These are phyloP conservation scores for Phytophthora citricola DNA, from an alignment of 352 stramenopile species.

Conservation along the genomic window DNA sequence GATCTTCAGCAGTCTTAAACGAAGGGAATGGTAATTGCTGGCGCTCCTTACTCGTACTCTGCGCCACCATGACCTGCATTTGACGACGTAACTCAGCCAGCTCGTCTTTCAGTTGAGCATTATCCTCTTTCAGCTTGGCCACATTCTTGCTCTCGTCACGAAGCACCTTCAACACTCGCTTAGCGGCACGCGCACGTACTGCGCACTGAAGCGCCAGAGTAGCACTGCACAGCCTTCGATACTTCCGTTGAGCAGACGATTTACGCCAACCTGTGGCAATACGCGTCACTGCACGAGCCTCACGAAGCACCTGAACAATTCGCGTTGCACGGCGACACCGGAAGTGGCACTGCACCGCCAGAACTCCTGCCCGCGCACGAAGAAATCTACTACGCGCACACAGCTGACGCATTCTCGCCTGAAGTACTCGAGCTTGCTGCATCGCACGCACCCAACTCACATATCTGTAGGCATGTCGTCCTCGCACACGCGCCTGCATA, in stretches of 20 bases:
- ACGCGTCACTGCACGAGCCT: constrained; percentile 49
- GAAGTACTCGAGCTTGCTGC: constrained; percentile 50
- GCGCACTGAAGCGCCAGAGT: constrained; percentile 67
- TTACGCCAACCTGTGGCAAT: constrained; percentile 54
- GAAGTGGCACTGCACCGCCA: constrained; percentile 60
- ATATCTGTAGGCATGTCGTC: constrained; percentile 38
- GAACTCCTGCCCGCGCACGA: constrained; percentile 44
- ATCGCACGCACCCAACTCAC: constrained; percentile 54
- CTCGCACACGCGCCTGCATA: constrained; percentile 56
- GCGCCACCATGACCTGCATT: constrained; percentile 54
- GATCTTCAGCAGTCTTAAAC: constrained; percentile 19
- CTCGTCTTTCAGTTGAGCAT: constrained; percentile 73
- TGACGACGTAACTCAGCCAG: constrained; percentile 63
- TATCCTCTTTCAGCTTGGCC: constrained; percentile 76
- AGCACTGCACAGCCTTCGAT: constrained; percentile 32
- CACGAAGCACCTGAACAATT: constrained; percentile 47
- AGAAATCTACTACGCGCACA: constrained; percentile 45
- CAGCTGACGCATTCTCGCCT: constrained; percentile 54
- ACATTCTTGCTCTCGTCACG: constrained; percentile 80
- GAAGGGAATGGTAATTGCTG: constrained; percentile 22
- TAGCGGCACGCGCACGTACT: constrained; percentile 49
- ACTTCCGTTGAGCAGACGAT: constrained; percentile 39
- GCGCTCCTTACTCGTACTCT: constrained; percentile 24
- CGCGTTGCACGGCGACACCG: constrained; percentile 45
- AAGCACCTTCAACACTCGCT: constrained; percentile 44